These are phyloP conservation scores for Mucor plumbeus DNA, from an alignment of 371 early-diverging fungal species.

Conservation along the genomic window DNA sequence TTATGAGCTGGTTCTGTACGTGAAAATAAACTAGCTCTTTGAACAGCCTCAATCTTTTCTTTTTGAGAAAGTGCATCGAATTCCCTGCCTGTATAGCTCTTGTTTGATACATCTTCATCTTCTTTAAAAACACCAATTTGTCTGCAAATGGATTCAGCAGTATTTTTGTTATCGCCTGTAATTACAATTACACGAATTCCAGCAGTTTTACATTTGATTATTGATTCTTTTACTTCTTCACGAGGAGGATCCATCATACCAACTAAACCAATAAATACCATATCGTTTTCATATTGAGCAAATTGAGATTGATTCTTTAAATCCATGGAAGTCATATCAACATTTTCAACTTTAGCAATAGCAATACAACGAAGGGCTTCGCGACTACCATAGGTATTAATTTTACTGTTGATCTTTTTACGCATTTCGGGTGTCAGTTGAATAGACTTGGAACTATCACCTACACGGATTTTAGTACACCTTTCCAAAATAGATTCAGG, in stretches of 20 bases:
- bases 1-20: slow-evolving; percentile 97
- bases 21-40: slow-evolving; percentile 85
- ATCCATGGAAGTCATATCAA: slow-evolving; percentile 53
- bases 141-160: slow-evolving; percentile 94
- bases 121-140: slow-evolving; percentile 89
- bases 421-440: slow-evolving; percentile 74
- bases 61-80: slow-evolving; percentile 82
- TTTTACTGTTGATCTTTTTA: slow-evolving; percentile 65
- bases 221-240: slow-evolving; percentile 84
- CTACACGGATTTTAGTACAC: slow-evolving; percentile 67
- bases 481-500: slow-evolving; percentile 93
- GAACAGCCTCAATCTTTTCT: slow-evolving; percentile 77
- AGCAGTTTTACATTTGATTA: slow-evolving; percentile 85
- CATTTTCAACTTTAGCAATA: slow-evolving; percentile 82
- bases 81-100: slow-evolving; percentile 92
- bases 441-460: slow-evolving; percentile 56
- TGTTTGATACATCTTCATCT: slow-evolving; percentile 71
- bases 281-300: slow-evolving; percentile 71
- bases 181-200: slow-evolving; percentile 98
- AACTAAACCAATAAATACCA: slow-evolving; percentile 92
- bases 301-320: slow-evolving; percentile 68
- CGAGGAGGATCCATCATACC: slow-evolving; percentile 98
- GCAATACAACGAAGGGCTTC: slow-evolving; percentile 88
- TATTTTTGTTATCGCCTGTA: slow-evolving; percentile 96
- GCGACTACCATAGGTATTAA: slow-evolving; percentile 79